Percentiles rank a stretch among this genome's conserved stretches.
phyloP scores from a whole-genome alignment of 768 basidiomycete genomes.

The Naganishia vishniacii region DNA sequence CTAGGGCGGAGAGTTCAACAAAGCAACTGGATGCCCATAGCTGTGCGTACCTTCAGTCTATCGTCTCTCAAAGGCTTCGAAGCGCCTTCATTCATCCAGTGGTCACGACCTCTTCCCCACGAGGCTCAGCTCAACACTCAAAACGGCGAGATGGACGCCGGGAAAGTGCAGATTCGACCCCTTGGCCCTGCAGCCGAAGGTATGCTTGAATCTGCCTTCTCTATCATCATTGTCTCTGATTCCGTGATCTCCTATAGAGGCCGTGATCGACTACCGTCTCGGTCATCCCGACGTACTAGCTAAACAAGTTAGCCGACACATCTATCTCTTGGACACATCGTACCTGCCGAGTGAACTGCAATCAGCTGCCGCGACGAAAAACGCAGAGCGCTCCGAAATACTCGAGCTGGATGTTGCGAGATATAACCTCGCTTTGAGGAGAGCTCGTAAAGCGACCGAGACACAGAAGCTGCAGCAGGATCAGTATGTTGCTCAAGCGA shows the following conservation, averaged over 20 bases:
- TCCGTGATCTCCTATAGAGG: background rate
- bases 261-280: constrained; percentile 6
- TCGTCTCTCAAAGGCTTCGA: too few species aligned
- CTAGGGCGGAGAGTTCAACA: too few species aligned
- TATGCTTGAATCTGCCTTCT: background rate
- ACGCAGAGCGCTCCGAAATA: background rate
- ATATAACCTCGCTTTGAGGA: constrained; percentile 11
- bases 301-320: constrained; percentile 9
- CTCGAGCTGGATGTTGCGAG: constrained; percentile 13
- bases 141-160: constrained; percentile 10
- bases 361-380: background rate
- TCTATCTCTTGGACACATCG: constrained; percentile 13
- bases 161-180: background rate
- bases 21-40: too few species aligned
- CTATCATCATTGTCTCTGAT: background rate
- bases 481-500: constrained; percentile 4
- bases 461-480: constrained; percentile 10
- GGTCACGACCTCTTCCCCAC: too few species aligned
- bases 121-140: too few species aligned
- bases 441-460: constrained; percentile 8
- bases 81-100: too few species aligned
- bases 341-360: constrained; percentile 6
- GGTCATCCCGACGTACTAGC: constrained; percentile 6
- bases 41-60: too few species aligned
- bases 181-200: background rate